A percentile compares a stretch with the other conserved stretches of the same genome.
Conservation (phyloP, 768 basidiomycete species). For the Termitomyces eurrhizus region DNA sequence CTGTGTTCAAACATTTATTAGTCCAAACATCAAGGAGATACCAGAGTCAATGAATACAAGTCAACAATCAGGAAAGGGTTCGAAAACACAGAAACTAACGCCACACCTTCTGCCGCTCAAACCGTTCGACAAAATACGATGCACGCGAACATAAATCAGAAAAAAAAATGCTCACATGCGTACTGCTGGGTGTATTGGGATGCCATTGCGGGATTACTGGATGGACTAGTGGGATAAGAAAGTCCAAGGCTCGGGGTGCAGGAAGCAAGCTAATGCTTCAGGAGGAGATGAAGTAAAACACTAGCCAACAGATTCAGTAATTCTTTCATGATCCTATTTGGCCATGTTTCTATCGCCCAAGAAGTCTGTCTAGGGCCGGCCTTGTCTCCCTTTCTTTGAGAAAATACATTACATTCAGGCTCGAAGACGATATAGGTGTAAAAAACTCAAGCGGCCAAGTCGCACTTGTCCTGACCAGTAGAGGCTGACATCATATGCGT, state of each 20-base stretch:
- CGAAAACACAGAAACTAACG: not conserved
- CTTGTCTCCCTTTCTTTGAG: not conserved
- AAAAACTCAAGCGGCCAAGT: too few relatives aligned
- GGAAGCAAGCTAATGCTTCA: constrained; percentile 86
- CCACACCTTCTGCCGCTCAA: not conserved
- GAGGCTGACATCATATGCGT: too few relatives aligned
- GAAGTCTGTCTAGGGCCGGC: constrained; percentile 2
- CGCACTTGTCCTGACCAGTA: too few relatives aligned
- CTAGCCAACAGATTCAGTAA: not conserved
- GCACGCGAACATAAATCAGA: constrained; percentile 11
- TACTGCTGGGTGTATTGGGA: constrained; percentile 79
- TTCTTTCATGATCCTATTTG: constrained; percentile 9
- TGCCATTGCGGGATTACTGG: constrained; percentile 49
- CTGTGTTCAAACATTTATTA: constrained; percentile 33
- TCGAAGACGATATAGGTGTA: too few relatives aligned
- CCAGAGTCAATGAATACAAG: not conserved
- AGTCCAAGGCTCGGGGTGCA: constrained; percentile 26
- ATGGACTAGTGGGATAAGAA: constrained; percentile 26
- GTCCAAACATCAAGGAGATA: not conserved
- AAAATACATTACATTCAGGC: too few relatives aligned
- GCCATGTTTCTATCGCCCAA: constrained; percentile 9
- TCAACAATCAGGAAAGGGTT: not conserved
- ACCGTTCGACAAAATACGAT: not conserved
- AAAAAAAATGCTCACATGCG: constrained; percentile 57
- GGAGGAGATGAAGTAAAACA: constrained; percentile 21